These are phyloP conservation scores for Rheum nobile DNA, from an alignment of 148 eudicot genomes.

Conservation along the genomic window DNA sequence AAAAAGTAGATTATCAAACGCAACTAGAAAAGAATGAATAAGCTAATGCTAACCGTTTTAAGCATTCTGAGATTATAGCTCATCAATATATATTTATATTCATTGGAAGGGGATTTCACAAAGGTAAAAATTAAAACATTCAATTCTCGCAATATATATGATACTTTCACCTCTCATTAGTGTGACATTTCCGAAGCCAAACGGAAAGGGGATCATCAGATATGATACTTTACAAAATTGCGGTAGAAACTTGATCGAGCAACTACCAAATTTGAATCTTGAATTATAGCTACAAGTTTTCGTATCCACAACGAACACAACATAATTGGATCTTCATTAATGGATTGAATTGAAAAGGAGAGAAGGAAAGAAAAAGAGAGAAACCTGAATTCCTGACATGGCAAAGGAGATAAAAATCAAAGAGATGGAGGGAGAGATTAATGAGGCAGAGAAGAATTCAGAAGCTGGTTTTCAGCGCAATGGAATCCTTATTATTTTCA, in stretches of 20 bases:
- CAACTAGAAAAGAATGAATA: no score
- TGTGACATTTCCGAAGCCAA: background rate
- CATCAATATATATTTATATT: no score
- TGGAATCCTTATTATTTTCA: background rate
- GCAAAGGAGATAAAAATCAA: no score
- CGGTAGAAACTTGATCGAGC: background rate
- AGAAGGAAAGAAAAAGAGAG: background rate
- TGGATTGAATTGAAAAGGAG: background rate
- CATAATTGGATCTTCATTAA: background rate
- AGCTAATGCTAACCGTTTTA: no score
- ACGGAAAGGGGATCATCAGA: no score
- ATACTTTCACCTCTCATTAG: no score
- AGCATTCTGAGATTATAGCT: no score
- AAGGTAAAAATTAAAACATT: background rate
- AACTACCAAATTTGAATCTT: background rate
- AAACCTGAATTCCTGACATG: background rate
- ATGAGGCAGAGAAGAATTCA: background rate
- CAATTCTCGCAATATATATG: no score
- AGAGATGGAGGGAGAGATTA: background rate
- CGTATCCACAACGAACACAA: background rate
- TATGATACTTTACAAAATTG: background rate
- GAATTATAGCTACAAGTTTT: background rate
- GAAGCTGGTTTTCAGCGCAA: background rate
- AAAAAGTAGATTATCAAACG: no score
- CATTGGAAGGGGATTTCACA: background rate